Conservation (phyloP, 1,139 yeast genomes). For the Hansenula lynferdii region DNA sequence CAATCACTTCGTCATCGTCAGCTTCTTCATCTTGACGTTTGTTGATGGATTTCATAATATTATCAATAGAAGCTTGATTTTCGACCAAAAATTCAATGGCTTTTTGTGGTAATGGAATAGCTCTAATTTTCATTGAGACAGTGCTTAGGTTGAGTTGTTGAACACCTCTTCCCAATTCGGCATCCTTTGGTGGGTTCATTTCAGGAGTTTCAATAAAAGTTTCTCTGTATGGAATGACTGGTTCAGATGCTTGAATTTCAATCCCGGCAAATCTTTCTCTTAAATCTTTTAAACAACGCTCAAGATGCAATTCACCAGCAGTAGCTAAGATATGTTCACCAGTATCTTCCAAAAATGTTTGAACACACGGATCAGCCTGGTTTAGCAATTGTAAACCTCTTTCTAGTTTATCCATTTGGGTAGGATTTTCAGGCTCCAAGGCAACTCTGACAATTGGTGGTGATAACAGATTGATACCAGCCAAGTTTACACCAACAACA, state of each 20-base stretch:
- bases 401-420: conserved; percentile 70
- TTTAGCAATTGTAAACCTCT: conserved; percentile 74
- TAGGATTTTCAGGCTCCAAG: conserved; percentile 85
- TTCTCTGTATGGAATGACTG: conserved; percentile 93
- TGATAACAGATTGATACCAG: conserved; percentile 60
- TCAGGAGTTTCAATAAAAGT: conserved; percentile 53
- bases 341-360: conserved; percentile 76
- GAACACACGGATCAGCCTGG: conserved; percentile 91
- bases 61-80: conserved; percentile 37
- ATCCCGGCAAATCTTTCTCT: conserved; percentile 90
- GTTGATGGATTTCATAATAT: conserved; percentile 19
- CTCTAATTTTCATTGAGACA: conserved; percentile 41
- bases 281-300: conserved; percentile 84
- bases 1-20: conserved; percentile 15
- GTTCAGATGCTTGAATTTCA: conserved; percentile 82
- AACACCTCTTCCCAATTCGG: conserved; percentile 37
- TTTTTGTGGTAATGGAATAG: conserved; percentile 52
- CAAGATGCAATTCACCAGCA: conserved; percentile 94
- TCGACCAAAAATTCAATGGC: conserved; percentile 46
- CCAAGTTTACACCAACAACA: conserved; percentile 58
- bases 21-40: conserved; percentile 21
- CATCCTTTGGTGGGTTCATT: conserved; percentile 37
- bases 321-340: conserved; percentile 92
- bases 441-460: conserved; percentile 94
- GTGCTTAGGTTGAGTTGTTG: conserved; percentile 41